Percentiles rank a stretch among this genome's conserved stretches.
phyloP scores from a whole-genome alignment of 2,329 filamentous ascomycete species.

The Lecanicillium sp. region DNA sequence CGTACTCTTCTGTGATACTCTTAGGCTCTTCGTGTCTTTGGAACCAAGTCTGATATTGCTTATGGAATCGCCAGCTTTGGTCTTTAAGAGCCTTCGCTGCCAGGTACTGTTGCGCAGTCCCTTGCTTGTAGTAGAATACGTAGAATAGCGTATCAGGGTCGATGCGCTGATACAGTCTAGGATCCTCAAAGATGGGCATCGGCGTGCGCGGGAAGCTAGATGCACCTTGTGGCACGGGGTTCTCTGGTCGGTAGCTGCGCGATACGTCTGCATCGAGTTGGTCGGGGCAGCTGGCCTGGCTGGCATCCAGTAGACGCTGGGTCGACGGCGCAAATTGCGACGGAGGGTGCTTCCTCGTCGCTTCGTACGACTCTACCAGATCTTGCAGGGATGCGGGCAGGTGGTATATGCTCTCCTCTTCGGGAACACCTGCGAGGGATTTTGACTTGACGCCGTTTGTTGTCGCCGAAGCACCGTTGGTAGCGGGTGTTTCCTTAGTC shows the following conservation, averaged over 20 bases:
- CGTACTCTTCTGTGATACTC: conserved; percentile 96
- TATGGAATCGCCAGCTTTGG: conserved; percentile 98
- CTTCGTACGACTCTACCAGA: conserved; percentile 84
- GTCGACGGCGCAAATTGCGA: conserved; percentile 59
- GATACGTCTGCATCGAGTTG: conserved; percentile 74
- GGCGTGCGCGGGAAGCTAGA: conserved; percentile 89
- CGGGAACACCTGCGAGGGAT: conserved; percentile 34
- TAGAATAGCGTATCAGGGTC: conserved; percentile 97
- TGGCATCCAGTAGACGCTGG: conserved; percentile 68
- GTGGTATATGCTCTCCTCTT: conserved; percentile 85
- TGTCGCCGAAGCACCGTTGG: conserved; percentile 33
- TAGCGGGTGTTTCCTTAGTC: conserved; percentile 40
- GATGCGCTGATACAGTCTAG: conserved; percentile 77
- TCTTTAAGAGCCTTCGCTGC: conserved; percentile 96
- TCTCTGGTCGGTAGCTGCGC: conserved; percentile 76
- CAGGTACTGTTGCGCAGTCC: conserved; percentile 89
- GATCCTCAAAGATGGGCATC: conserved; percentile 87
- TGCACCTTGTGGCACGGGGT: conserved; percentile 66
- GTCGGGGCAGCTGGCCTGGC: conserved; percentile 68
- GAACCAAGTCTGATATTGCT: conserved; percentile 99
- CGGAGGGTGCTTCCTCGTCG: conserved; percentile 64
- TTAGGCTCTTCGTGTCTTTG: conserved; percentile 98
- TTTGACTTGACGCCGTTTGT: conserved; percentile 48
- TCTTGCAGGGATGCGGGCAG: conserved; percentile 84
- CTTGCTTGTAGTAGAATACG: conserved; percentile 98